A percentile compares a stretch with the other conserved stretches of the same genome.
Conservation (phyloP, 495 filamentous ascomycete genomes). For the Hypomontagnella monticulosa region DNA sequence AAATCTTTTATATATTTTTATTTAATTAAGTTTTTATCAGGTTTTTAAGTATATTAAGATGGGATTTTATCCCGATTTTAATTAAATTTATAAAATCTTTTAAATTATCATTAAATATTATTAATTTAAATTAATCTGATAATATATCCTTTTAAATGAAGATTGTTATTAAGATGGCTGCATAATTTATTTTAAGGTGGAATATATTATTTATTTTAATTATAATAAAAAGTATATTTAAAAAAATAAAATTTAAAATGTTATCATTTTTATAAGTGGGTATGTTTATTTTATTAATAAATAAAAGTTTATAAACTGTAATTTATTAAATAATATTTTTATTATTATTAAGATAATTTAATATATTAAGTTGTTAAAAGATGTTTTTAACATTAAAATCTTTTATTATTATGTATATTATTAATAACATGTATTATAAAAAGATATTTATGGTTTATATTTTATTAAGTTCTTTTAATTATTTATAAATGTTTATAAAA, state of each 20-base stretch:
- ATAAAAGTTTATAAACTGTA: background rate
- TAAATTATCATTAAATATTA: background rate
- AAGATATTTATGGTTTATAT: background rate
- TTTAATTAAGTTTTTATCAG: background rate
- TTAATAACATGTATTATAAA: background rate
- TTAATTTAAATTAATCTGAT: background rate
- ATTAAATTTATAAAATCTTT: background rate
- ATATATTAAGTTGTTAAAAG: background rate
- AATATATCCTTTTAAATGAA: background rate
- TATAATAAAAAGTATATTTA: background rate
- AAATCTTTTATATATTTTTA: background rate
- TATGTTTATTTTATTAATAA: background rate
- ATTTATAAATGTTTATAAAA: slow-evolving; percentile 1
- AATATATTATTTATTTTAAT: background rate
- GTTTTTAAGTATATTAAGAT: background rate
- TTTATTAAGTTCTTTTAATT: background rate
- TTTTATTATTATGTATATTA: background rate
- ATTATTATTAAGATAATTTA: background rate
- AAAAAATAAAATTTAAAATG: background rate
- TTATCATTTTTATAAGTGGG: background rate
- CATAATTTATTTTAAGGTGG: background rate
- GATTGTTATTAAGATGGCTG: background rate
- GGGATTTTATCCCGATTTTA: background rate
- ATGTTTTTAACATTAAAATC: background rate
- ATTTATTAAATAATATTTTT: background rate